Percentiles rank a stretch among this genome's conserved stretches.
Conservation (phyloP, 164 flowering plant genomes). For the Buxus sempervirens region DNA sequence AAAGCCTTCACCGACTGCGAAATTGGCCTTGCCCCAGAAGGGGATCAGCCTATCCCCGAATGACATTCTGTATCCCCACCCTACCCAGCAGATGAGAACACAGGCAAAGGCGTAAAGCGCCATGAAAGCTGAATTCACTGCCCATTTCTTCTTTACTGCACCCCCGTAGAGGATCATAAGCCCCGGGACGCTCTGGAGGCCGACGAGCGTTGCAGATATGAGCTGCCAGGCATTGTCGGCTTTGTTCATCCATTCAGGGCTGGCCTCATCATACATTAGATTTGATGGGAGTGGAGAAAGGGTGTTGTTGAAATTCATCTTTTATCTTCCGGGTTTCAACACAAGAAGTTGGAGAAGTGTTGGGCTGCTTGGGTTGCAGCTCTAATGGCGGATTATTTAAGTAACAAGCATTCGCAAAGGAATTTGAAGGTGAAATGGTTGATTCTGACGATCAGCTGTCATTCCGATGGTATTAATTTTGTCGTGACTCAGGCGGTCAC, state of each 20-base stretch:
- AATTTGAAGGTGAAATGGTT: constrained; percentile 9
- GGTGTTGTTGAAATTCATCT: neutral
- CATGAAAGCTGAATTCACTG: constrained; percentile 43
- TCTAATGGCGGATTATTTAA: neutral
- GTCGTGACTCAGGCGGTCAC: too few species aligned
- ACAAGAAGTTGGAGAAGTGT: too few species aligned
- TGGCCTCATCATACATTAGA: constrained; percentile 20
- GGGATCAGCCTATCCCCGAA: constrained; percentile 27
- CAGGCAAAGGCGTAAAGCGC: constrained; percentile 37
- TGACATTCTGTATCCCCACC: constrained; percentile 38
- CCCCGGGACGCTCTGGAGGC: constrained; percentile 46
- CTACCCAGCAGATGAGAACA: constrained; percentile 36
- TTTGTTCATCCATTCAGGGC: constrained; percentile 44
- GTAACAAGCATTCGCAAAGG: too few species aligned
- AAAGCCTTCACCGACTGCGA: constrained; percentile 13
- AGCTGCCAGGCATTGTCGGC: constrained; percentile 49
- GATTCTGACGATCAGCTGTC: constrained; percentile 33
- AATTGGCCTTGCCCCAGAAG: constrained; percentile 24
- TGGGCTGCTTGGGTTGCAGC: neutral
- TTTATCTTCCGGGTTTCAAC: too few species aligned
- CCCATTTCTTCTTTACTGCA: constrained; percentile 45
- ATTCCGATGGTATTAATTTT: constrained; percentile 1
- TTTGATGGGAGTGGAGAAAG: constrained; percentile 29
- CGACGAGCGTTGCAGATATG: constrained; percentile 41
- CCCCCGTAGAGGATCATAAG: constrained; percentile 40